Conservation (phyloP, 768 basidiomycete species). For the Serendipita sp. region DNA sequence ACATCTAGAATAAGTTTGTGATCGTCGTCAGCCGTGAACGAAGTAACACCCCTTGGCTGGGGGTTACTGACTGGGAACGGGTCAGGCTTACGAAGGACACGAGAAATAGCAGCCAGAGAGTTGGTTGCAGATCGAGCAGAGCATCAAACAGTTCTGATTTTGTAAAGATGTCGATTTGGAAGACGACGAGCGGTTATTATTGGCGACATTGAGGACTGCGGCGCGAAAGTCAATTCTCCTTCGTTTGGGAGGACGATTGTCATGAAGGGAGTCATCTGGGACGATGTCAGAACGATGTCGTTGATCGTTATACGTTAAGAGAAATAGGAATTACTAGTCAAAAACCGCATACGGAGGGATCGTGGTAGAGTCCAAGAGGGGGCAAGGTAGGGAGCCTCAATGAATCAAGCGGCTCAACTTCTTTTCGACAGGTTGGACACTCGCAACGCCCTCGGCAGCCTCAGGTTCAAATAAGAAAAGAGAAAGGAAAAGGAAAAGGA, state of each 20-base stretch:
- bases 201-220: neutral
- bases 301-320: too few relatives aligned
- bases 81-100: constrained; percentile 1
- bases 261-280: neutral
- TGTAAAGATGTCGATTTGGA: neutral
- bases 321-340: too few relatives aligned
- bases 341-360: too few relatives aligned
- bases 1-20: neutral
- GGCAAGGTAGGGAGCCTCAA: too few relatives aligned
- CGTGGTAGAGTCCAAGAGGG: too few relatives aligned
- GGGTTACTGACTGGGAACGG: neutral
- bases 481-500: too few relatives aligned
- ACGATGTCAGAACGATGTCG: too few relatives aligned
- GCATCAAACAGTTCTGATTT: neutral
- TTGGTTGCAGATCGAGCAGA: neutral
- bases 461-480: too few relatives aligned
- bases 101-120: neutral
- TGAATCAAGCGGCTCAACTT: too few relatives aligned
- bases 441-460: too few relatives aligned
- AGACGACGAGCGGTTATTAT: neutral
- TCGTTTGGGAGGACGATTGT: neutral
- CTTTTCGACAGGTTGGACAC: too few relatives aligned
- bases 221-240: neutral
- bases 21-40: neutral
- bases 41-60: neutral